Percentiles rank a stretch among this genome's conserved stretches.
phyloP scores from a whole-genome alignment of 2,329 filamentous ascomycete genomes.

The Zymoseptoria brevis region DNA sequence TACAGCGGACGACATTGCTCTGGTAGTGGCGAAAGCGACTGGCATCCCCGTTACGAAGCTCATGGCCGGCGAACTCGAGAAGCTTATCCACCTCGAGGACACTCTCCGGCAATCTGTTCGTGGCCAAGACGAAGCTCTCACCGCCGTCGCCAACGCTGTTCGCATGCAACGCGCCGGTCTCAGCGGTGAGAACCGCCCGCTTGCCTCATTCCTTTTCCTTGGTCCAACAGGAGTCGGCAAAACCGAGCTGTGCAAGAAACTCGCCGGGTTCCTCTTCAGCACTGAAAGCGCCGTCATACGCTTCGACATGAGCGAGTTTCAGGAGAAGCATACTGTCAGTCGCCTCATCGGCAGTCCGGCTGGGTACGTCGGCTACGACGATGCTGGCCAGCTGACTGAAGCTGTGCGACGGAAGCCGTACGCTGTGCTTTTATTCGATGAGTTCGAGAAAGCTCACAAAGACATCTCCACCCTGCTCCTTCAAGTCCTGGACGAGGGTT shows the following conservation, averaged over 20 bases:
- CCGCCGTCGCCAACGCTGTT: constrained; percentile 85
- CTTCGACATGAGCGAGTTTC: constrained; percentile 97
- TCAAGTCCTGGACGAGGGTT: constrained; percentile 92
- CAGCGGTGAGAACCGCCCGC: constrained; percentile 80
- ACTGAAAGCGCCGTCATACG: constrained; percentile 84
- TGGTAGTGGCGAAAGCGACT: constrained; percentile 81
- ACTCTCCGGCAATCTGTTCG: constrained; percentile 73
- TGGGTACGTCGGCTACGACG: constrained; percentile 93
- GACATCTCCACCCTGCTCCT: constrained; percentile 88
- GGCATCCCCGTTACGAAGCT: constrained; percentile 90
- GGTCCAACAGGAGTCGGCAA: constrained; percentile 95
- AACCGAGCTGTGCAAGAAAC: constrained; percentile 93
- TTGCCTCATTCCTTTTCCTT: constrained; percentile 95
- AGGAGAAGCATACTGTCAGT: constrained; percentile 93
- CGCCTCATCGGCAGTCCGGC: constrained; percentile 87
- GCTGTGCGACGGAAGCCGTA: constrained; percentile 92
- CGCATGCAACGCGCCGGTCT: constrained; percentile 88
- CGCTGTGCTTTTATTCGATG: constrained; percentile 88
- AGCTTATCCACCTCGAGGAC: constrained; percentile 93
- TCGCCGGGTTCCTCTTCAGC: constrained; percentile 87
- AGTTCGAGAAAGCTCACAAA: constrained; percentile 94
- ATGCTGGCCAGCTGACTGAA: constrained; percentile 92
- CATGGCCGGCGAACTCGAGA: constrained; percentile 88
- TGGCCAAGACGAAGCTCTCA: constrained; percentile 89
- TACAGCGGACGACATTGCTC: constrained; percentile 88